Base-by-base conservation (phyloP, 345 rosid genomes). In the Populus pruinosa region DNA sequence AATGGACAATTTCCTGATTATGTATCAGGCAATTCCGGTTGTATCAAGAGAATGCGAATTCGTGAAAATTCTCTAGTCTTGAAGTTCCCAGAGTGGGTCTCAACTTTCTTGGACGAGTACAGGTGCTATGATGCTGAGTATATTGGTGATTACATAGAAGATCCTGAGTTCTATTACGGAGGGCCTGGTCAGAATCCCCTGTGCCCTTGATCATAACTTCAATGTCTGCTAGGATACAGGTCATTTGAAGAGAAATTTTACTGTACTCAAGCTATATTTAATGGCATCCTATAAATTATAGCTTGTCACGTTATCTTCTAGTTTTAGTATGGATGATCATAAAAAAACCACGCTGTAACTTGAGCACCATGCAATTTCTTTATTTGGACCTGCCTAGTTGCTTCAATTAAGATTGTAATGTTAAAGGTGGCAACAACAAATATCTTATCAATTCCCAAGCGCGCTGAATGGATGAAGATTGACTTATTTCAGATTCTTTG, bases 141-240 rank as follows among this genome's bases (percentile, higher is more conserved):
- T 71, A 39, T 83, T 33, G 74, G 41, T 29, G 91, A 88, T 53
- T 88, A 85, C n/a, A 56, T 83, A 9, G 89, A 78, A 70, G 91
- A 90, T 77, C 89, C 93, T 44, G 89, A 85, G 78, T 90, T 87
- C 69, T 88, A 81, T 67, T 90, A 72, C 76, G 90, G 93, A 4
- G 93, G 91, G 0, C 93, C 90, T 0, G 90, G 89, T 36, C 78
- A 66, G 73, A 83, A 79, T 75, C 35, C 20, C 4, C 5, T 67
- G 64, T 90, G 93, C 82, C 89, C 91, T 67, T 89, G 59, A 84
- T 41, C 44, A 41, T 56, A 21, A 25, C 36, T 38, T 39, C 3
- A 69, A 5, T 20, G n/a, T 4, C n/a, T 31, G 56, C 36, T 47
- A 64, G 1, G 36, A 44, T 17, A 0, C 44, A 41, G 35, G 49